A percentile compares a stretch with the other conserved stretches of the same genome.
Conservation (phyloP, 1,284 basidiomycete genomes). For the Ceratobasidium sp. region DNA sequence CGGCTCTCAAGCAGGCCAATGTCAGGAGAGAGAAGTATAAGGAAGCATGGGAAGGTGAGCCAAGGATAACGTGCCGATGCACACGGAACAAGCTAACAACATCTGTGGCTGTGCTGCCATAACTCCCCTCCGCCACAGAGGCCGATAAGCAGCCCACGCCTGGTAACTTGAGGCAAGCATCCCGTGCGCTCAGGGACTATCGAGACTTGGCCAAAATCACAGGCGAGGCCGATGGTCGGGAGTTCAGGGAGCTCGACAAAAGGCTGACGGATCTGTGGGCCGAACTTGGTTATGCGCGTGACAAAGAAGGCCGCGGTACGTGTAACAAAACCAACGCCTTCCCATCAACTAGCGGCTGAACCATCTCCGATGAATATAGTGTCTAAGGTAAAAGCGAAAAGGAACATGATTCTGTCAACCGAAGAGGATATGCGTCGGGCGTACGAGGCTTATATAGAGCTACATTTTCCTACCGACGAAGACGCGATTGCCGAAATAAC, state of each 20-base stretch:
- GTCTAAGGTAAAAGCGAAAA: background rate
- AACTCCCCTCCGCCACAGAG: background rate
- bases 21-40: background rate
- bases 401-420: background rate
- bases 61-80: background rate
- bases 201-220: background rate
- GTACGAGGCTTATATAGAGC: background rate
- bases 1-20: background rate
- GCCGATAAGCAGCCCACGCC: background rate
- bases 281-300: background rate
- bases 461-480: constrained; percentile 6
- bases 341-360: background rate
- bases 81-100: background rate
- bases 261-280: background rate
- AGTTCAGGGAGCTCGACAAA: background rate
- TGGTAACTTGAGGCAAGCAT: background rate
- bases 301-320: background rate
- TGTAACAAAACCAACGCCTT: background rate
- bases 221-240: background rate
- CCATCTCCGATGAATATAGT: background rate
- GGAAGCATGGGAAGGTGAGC: background rate
- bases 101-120: background rate
- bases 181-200: background rate
- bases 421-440: constrained; percentile 20
- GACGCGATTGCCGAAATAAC: constrained; percentile 1